Conservation (phyloP, 345 rosid genomes). For the Citrus australasica region DNA sequence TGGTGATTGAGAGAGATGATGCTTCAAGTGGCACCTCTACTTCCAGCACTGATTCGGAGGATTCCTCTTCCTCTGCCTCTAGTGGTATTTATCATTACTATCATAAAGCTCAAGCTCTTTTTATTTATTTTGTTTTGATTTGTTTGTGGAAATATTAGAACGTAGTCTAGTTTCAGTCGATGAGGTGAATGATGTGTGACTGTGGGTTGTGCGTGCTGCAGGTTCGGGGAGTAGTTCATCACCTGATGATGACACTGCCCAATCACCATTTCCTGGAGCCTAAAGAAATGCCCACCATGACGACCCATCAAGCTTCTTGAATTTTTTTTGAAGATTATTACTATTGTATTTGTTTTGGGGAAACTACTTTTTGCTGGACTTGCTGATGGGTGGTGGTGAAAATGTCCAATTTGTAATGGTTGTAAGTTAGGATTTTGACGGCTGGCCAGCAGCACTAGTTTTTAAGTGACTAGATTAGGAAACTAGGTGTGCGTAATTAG, state of each 20-base stretch:
- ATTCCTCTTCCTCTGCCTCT: conserved; percentile 33
- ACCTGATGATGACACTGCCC: background rate
- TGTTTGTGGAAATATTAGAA: too few species aligned
- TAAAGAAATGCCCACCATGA: background rate
- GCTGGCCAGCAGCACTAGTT: background rate
- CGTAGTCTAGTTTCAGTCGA: too few species aligned
- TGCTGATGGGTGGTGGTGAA: background rate
- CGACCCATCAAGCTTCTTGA: background rate
- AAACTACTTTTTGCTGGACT: background rate
- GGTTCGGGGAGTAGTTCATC: background rate
- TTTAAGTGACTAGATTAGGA: too few species aligned
- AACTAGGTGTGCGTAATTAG: too few species aligned
- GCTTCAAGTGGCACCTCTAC: conserved; percentile 24
- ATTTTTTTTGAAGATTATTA: background rate
- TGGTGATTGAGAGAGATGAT: conserved; percentile 46
- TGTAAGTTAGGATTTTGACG: background rate
- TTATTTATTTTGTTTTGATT: too few species aligned
- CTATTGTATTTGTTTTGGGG: background rate
- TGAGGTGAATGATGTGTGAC: too few species aligned
- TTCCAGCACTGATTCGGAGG: conserved; percentile 15
- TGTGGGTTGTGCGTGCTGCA: background rate
- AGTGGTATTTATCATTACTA: conserved; percentile 21
- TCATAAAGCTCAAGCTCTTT: too few species aligned
- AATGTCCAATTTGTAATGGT: background rate
- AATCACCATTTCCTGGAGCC: background rate